These are phyloP conservation scores for Pneumocystis carinii DNA, from an alignment of 1,139 yeast species.

Conservation along the genomic window DNA sequence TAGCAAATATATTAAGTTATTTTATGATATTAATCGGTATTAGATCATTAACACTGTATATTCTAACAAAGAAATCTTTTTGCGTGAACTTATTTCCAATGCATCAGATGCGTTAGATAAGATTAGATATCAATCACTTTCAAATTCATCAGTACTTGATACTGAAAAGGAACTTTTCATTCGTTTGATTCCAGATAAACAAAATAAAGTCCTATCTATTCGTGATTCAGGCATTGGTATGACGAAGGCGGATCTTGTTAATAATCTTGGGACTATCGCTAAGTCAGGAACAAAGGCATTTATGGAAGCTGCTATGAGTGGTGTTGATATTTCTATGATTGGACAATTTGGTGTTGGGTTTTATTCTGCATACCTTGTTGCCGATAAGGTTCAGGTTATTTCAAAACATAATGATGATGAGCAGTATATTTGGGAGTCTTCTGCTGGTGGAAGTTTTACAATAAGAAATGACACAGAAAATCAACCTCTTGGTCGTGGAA, in stretches of 20 bases:
- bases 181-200: conserved; percentile 94
- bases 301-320: conserved; percentile 98
- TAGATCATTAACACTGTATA: conserved; percentile 96
- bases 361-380: conserved; percentile 98
- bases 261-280: conserved; percentile 99
- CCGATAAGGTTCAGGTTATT: conserved; percentile 96
- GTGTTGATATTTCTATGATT: conserved; percentile 99
- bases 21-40: not conserved
- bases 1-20: not conserved
- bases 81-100: conserved; percentile 97
- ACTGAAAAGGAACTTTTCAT: conserved; percentile 93
- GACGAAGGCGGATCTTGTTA: conserved; percentile 98
- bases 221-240: conserved; percentile 99
- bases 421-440: conserved; percentile 99
- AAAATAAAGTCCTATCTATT: conserved; percentile 82
- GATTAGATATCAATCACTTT: conserved; percentile 90
- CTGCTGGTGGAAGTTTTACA: conserved; percentile 99
- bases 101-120: conserved; percentile 95
- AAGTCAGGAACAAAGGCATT: conserved; percentile 99
- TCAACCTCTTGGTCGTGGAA: conserved; percentile 68
- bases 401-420: conserved; percentile 98
- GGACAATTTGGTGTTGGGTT: conserved; percentile 99
- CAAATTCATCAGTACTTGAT: conserved; percentile 84
- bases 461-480: conserved; percentile 67
- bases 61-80: conserved; percentile 97